Evolutionary conservation across 805 yeast species (phyloP), one percentile per base, ranked within the genome.

Genomic region (Wickerhamia fluorescens): DNA sequence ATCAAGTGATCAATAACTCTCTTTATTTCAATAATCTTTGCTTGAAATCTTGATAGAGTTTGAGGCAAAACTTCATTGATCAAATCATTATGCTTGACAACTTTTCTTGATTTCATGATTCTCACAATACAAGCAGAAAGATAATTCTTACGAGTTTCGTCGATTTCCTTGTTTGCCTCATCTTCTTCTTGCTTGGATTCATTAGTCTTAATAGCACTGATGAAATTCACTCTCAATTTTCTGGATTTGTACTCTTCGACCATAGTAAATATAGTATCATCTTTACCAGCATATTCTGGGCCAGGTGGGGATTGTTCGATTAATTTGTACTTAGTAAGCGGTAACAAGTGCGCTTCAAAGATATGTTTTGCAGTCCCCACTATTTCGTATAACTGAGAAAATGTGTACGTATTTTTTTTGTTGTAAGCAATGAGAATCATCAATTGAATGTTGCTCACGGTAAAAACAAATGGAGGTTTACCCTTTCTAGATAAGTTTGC

Each of bases 41-140:
- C 96, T 43, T 71, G 75, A 66, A 92, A 89, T 43, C 97, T 70
- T 27, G 74, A 65, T 40, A 77, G 78, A 3, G 95, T 75, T 51
- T 86, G 95, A 36, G 84, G 81, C 44, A 85, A 78, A 23, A 88
- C 89, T 53, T 89, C 97, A 44, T 81, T 84, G 23, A 87, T 78
- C 45, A 89, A 68, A 31, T 77, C 78, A 27, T 78, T 81, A 51
- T 88, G 96, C 40, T 75, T 74, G 44, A 85, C 64, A 24, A 67
- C 68, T 53, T 87, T 83, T 49, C 96, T 72, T 1, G 96, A 88
- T 62, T 89, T 89, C 97, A 89, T 92, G 49, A 89, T 84, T 46
- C 98, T 73, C 22, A 89, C 97, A 57, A 92, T 86, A 47, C 95
- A 84, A 2, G 97, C 96, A 49, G 86, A 84, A 44, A 92, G 66